Conservation (phyloP, 495 filamentous ascomycete genomes). For the Penicillium canariense region DNA sequence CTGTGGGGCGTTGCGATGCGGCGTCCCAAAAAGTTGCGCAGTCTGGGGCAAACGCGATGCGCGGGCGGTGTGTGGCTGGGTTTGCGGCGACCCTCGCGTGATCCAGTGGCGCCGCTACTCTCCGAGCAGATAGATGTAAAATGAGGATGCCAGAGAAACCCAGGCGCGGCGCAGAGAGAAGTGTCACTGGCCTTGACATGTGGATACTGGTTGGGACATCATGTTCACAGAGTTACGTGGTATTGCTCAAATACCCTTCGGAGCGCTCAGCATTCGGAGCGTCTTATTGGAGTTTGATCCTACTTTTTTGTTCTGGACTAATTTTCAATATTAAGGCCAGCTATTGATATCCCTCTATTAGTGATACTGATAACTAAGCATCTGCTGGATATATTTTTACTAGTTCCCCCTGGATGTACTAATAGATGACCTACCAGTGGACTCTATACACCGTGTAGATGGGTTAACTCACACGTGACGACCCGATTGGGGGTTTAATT, state of each 20-base stretch:
- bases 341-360: no score
- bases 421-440: no score
- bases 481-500: slow-evolving; percentile 37
- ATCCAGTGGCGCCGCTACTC: no score
- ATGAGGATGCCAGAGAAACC: background rate
- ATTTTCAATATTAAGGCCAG: no score
- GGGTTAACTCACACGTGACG: no score
- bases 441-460: no score
- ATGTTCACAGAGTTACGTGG: background rate
- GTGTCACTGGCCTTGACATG: background rate
- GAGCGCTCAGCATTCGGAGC: background rate
- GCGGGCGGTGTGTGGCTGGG: slow-evolving; percentile 11
- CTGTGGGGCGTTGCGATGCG: background rate
- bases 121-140: background rate
- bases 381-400: no score
- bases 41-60: slow-evolving; percentile 9
- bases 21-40: background rate
- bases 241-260: background rate
- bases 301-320: no score
- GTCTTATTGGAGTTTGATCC: background rate
- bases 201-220: background rate
- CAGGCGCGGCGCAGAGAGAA: no score
- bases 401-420: no score
- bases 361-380: no score
- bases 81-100: background rate